Evolutionary conservation across 805 yeast genomes (phyloP), one percentile per base, ranked within the genome.

Genomic region (Clavispora fructus): DNA sequence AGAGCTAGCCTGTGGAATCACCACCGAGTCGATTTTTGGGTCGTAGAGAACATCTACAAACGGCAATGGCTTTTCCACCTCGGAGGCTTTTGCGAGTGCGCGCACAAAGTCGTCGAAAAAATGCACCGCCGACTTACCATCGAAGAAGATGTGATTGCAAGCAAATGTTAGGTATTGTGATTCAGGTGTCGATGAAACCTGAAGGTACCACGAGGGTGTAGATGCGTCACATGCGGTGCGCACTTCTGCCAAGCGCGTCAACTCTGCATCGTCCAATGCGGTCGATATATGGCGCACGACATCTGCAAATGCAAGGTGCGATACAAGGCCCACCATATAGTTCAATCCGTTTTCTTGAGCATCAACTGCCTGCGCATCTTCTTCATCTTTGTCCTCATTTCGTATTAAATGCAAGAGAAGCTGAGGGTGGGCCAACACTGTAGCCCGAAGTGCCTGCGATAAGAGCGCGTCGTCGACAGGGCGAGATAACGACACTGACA

Each of bases 131-230:
- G 54, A 44, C 2, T 41, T 41, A 12, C 57, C 57, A 32, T 54
- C 57, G 31, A 54, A 46, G 7, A 48, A 28, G 23, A 46, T 33
- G 27, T 54, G 57, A 29, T 52, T 52, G 42, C 43, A 45, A 9
- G 46, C 40, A 13, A 54, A 50, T 6, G 45, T 39, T 29, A 54
- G 19, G 39, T 46, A 46, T 29, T 49, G 46, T 7, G 28, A 10
- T 3, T 47, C 45, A 4, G 46, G 11, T 9, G 19, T 4, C 11
- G 37, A 16, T 7, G 37, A 33, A 4, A 33, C 37, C 13, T 33
- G 37, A 14, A 33, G 23, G 10, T 14, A 31, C 32, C 28, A 16
- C 19, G 33, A 33, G 4, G 32, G 25, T 10, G 26, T 29, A 9
- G 42, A 6, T 23, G 31, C 35, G 29, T 12, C 30, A 17, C 29